Evolutionary conservation across 495 filamentous ascomycete species (phyloP).

Genomic region (Stereocaulon alpinum): DNA sequence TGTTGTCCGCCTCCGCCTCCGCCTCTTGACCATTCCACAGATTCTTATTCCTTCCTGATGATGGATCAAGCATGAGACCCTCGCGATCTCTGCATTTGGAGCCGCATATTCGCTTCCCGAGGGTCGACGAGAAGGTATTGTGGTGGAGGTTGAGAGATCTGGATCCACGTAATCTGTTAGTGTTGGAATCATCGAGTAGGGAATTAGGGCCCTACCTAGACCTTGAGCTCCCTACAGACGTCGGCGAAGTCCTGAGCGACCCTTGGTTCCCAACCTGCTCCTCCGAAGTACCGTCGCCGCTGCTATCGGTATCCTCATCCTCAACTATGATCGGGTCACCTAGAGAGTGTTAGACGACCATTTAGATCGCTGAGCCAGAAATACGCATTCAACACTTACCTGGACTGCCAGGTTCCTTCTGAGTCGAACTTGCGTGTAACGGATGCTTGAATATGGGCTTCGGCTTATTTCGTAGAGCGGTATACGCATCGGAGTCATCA

Average conservation of each 20-base stretch:
- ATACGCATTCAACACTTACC: neutral
- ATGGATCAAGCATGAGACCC: neutral
- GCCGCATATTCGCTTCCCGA: neutral
- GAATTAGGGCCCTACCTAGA: neutral
- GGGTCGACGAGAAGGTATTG: slow-evolving; percentile 3
- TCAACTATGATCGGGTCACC: neutral
- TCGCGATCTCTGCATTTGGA: slow-evolving; percentile 5
- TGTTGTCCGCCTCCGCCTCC: too few species aligned
- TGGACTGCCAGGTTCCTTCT: too few species aligned
- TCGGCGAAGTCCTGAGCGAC: slow-evolving; percentile 2
- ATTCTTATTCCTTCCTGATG: neutral
- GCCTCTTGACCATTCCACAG: neutral
- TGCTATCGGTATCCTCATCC: neutral
- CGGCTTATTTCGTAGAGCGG: neutral
- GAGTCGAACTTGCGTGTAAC: neutral
- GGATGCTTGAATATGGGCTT: neutral
- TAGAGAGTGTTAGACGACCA: neutral
- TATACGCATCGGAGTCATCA: neutral
- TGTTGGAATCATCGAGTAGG: slow-evolving; percentile 5
- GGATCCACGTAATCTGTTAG: slow-evolving; percentile 8
- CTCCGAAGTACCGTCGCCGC: neutral
- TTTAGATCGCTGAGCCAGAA: neutral
- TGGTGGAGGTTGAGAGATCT: slow-evolving; percentile 7
- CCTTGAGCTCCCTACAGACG: too few species aligned
- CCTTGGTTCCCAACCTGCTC: neutral